Conservation (phyloP, 2,329 filamentous ascomycete genomes). For the Colletotrichum tamarilloi region DNA sequence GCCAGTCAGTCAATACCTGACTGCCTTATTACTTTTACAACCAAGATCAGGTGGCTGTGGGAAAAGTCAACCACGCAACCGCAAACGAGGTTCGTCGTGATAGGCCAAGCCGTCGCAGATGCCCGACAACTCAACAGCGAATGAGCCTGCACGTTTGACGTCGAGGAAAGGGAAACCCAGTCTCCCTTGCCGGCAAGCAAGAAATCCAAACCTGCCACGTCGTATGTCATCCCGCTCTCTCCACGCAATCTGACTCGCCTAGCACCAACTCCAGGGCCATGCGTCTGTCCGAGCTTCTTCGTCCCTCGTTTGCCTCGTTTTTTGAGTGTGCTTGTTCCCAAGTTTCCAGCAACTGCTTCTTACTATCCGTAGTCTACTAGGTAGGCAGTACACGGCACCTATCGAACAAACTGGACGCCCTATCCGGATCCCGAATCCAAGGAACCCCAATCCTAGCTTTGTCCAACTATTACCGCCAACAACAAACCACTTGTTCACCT, state of each 20-base stretch:
- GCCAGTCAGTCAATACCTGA: not conserved
- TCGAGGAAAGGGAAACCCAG: slow-evolving; percentile 27
- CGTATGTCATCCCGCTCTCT: slow-evolving; percentile 33
- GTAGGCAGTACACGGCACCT: too few species aligned
- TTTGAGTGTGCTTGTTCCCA: not conserved
- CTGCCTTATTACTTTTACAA: not conserved
- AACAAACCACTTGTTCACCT: not conserved
- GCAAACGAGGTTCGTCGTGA: slow-evolving; percentile 19
- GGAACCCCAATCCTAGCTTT: slow-evolving; percentile 22
- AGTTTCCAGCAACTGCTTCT: not conserved
- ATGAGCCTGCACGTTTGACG: slow-evolving; percentile 22
- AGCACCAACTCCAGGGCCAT: slow-evolving; percentile 6
- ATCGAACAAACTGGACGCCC: not conserved
- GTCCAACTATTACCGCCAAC: slow-evolving; percentile 11
- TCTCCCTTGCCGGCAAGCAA: slow-evolving; percentile 9
- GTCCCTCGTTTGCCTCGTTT: slow-evolving; percentile 9
- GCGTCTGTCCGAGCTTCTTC: slow-evolving; percentile 11
- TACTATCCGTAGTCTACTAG: too few species aligned
- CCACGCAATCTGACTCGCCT: slow-evolving; percentile 35
- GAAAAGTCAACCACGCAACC: slow-evolving; percentile 12
- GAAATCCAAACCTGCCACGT: slow-evolving; percentile 34
- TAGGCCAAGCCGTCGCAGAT: slow-evolving; percentile 13
- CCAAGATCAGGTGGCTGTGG: slow-evolving; percentile 16
- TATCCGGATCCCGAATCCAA: slow-evolving; percentile 12
- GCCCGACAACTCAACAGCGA: slow-evolving; percentile 21